These are phyloP conservation scores for Mediolabrus comicus DNA, from an alignment of 108 stramenopile species.

Conservation along the genomic window DNA sequence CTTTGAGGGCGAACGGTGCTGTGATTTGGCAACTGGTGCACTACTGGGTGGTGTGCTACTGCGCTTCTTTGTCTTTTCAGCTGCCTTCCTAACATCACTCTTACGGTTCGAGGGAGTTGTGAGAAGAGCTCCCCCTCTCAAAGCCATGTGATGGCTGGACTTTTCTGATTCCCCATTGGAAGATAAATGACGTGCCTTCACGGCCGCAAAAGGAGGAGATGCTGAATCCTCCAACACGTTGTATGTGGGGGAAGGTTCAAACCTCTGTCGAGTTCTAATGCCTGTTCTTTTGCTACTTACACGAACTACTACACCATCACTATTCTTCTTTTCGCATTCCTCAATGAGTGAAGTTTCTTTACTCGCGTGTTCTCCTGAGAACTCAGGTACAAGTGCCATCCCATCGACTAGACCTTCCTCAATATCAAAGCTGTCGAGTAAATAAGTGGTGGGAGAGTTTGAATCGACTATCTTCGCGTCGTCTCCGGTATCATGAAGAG, in stretches of 20 bases:
- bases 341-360: neutral
- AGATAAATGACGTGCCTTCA: neutral
- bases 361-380: neutral
- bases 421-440: neutral
- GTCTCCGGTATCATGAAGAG: neutral
- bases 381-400: neutral
- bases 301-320: neutral
- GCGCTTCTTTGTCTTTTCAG: neutral
- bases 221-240: neutral
- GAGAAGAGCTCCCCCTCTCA: neutral
- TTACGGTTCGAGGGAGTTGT: neutral
- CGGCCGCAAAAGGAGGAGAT: neutral
- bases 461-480: neutral
- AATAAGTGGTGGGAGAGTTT: neutral
- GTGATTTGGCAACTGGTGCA: neutral
- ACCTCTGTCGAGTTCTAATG: neutral
- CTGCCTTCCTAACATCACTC: neutral
- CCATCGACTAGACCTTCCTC: neutral
- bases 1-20: neutral
- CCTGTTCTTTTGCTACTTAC: neutral
- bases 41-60: neutral
- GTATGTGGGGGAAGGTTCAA: neutral
- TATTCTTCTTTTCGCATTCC: neutral
- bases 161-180: neutral
- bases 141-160: neutral